Percentiles rank a stretch among this genome's conserved stretches.
These are phyloP conservation scores for Curvularia sp. DNA, from an alignment of 2,329 filamentous ascomycete genomes.

Conservation along the genomic window DNA sequence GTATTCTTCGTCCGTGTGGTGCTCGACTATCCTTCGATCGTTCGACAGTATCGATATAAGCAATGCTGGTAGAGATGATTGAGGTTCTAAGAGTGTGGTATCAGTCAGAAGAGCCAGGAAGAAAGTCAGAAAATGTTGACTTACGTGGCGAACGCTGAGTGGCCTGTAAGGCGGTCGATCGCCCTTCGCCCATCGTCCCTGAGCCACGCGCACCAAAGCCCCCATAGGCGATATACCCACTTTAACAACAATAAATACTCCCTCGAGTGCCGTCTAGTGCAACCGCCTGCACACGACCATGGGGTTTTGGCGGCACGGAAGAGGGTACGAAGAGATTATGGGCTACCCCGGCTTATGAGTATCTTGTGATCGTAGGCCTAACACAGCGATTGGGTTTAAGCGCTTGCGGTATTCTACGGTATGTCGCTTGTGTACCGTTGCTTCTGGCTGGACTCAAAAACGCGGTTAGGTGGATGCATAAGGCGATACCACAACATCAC, in stretches of 20 bases:
- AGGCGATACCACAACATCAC: constrained; percentile 22
- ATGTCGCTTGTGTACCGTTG: constrained; percentile 44
- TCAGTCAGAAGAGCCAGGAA: constrained; percentile 32
- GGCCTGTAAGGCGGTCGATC: constrained; percentile 50
- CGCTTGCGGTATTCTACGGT: constrained; percentile 41
- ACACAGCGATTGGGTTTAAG: constrained; percentile 40
- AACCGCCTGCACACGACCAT: not conserved
- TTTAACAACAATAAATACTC: constrained; percentile 10
- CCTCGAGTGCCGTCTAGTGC: constrained; percentile 12
- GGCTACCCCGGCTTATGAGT: constrained; percentile 38
- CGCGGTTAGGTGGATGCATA: constrained; percentile 27
- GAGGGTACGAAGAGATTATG: constrained; percentile 29
- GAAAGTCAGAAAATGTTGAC: constrained; percentile 32
- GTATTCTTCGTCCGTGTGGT: constrained; percentile 29
- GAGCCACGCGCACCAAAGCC: constrained; percentile 1
- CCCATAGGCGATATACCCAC: constrained; percentile 24
- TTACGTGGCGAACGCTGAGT: constrained; percentile 55
- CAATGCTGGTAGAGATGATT: constrained; percentile 16
- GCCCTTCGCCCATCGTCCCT: constrained; percentile 25
- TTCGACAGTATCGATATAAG: constrained; percentile 12
- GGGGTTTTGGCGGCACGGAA: constrained; percentile 9
- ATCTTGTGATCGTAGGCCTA: constrained; percentile 21
- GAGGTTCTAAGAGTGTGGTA: constrained; percentile 23
- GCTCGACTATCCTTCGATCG: constrained; percentile 17
- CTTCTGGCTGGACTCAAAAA: constrained; percentile 27